Base-by-base conservation (phyloP, 2,329 filamentous ascomycete species). In the Chrysoporthe puriensis region DNA sequence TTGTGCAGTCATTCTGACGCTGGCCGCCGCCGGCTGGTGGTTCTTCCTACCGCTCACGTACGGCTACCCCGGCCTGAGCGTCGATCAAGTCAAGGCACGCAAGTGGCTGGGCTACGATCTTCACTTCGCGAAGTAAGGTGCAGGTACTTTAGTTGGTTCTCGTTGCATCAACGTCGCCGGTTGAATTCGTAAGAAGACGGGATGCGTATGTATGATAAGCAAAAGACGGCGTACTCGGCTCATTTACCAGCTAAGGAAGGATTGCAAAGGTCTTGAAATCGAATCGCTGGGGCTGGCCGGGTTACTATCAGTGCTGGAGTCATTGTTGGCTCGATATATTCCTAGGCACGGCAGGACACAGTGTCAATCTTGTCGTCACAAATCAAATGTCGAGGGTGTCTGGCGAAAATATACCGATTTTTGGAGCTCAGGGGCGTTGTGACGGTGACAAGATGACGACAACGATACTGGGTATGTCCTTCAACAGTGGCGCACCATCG, bases 101-200 rank as follows among this genome's bases (percentile, higher is more conserved):
- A 97, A 97, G 85, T 98, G 95, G 95, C 85, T 99, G 72, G 92
- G 92, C 71, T 99, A 98, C 78, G 96, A 99, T 79, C 85, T 99
- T 77, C 96, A 99, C 83, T 99, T 99, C 83, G 96, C 96, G 69
- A 99, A 99, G 88, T 99, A 91, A 82, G 42, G 46, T n/a, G 32
- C 26, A 32, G 36, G 26, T 26, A 50, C 40, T 43, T 46, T 6
- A 36, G 43, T 63, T 57, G 21, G 9, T 32, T 43, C 18, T 32
- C n/a, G 16, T 26, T 16, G 36, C 21, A 6, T 42, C 14, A 7
- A 40, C n/a, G n/a, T 21, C 26, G n/a, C 18, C 2, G 11, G 56
- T 34, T 18, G 11, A 16, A n/a, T n/a, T 32, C 13, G 4, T 11
- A 40, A 43, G 9, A 43, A 21, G n/a, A 14, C 18, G 57, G 21